Evolutionary conservation across 202 grass and related monocot species (phyloP), one percentile per base, ranked within the genome.

Genomic region (Carex sylvatica): DNA sequence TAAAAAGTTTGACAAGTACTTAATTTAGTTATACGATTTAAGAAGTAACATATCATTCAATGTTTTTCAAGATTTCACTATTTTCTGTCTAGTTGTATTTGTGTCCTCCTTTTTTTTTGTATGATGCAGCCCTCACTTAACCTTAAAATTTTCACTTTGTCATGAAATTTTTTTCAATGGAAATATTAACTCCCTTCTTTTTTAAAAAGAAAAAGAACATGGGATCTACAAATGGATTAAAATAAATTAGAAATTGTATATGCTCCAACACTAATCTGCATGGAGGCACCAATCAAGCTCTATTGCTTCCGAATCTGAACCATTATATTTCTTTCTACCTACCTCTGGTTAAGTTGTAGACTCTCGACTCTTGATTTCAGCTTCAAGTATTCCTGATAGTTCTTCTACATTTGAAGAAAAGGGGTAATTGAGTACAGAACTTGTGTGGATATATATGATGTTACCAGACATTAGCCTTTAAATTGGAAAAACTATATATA

Each of bases 281-380:
- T n/a, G 18, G 66, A 70, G 2, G 36, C n/a, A 44, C 36, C 35
- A 70, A 9, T 42, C 4, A 40, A 44, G 18, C 5, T 59, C 18
- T 56, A 63, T 51, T 23, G 12, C 10, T 70, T 42, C 26, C 24
- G 16, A 83, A 36, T 42, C 26, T 8, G 16, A 83, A 36, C 26
- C 46, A 54, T 35, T 3, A 19, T n/a, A 24, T 42, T 14, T 76
- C 6, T 42, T 6, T 31, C 26, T 77, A 18, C 24, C 4, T 93
- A 97, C 94, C 92, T 97, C 31, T 97, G 90, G 74, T 81, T 90
- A 69, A 83, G 88, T 82, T 97, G 90, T 47, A 97, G 92, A 80
- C 85, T 88, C 14, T 97, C 95, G 38, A 94, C 81, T 87, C 84
- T 89, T n/a, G 88, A 88, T 81, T 91, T 97, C 55, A 97, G 31